Evolutionary conservation across 2,329 filamentous ascomycete genomes (phyloP).

Genomic region (Diplocarpon rosae): DNA sequence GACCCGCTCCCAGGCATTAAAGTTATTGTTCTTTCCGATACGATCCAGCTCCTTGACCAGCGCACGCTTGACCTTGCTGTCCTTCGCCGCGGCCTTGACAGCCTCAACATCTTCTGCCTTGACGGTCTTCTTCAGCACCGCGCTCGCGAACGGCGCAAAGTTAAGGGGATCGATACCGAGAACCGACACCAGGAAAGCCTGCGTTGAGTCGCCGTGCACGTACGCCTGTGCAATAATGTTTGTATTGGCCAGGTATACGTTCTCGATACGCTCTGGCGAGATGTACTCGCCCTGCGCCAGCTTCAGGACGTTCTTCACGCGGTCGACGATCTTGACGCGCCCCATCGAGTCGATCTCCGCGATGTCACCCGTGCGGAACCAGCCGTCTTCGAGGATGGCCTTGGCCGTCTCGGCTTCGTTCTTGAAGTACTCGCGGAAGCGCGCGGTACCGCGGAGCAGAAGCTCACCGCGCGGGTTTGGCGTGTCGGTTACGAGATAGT

Average conservation of each 20-base stretch:
- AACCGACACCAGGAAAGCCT: constrained; percentile 73
- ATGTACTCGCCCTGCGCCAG: constrained; percentile 96
- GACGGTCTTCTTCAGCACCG: constrained; percentile 60
- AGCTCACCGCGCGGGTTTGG: constrained; percentile 86
- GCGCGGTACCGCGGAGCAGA: constrained; percentile 64
- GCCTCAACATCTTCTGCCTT: constrained; percentile 52
- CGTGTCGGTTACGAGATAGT: constrained; percentile 80
- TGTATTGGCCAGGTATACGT: constrained; percentile 76
- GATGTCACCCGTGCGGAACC: constrained; percentile 96
- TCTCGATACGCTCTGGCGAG: constrained; percentile 93
- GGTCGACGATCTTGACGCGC: constrained; percentile 87
- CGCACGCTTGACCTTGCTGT: constrained; percentile 61
- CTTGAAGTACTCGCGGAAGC: constrained; percentile 84
- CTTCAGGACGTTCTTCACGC: constrained; percentile 98
- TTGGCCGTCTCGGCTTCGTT: constrained; percentile 81
- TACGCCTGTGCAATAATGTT: constrained; percentile 71
- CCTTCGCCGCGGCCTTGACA: constrained; percentile 53
- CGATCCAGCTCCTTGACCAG: constrained; percentile 69
- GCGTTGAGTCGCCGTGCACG: constrained; percentile 79
- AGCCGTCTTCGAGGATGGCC: constrained; percentile 74
- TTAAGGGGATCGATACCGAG: constrained; percentile 78
- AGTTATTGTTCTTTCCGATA: constrained; percentile 73
- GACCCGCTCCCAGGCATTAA: constrained; percentile 84
- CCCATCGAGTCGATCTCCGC: constrained; percentile 74
- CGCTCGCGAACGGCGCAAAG: constrained; percentile 73